Evolutionary conservation across 2,329 filamentous ascomycete genomes (phyloP).

Genomic region (Ophiostoma angusticollis): DNA sequence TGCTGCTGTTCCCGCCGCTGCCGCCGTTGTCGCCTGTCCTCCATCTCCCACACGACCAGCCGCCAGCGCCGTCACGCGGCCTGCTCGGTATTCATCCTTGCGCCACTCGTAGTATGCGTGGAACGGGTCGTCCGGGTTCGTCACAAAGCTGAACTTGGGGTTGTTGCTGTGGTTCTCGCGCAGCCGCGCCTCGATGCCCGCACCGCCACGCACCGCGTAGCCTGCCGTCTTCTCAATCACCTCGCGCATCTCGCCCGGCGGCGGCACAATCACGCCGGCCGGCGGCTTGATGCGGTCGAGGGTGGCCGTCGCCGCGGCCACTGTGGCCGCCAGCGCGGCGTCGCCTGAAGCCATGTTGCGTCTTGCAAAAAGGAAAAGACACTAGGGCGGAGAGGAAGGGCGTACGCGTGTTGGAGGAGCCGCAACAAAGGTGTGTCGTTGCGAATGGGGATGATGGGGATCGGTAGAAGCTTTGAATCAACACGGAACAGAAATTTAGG

Average conservation of each 20-base stretch:
- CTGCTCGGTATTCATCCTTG: slow-evolving; percentile 70
- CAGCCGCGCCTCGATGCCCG: slow-evolving; percentile 68
- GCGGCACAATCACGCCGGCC: slow-evolving; percentile 73
- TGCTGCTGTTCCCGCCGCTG: neutral
- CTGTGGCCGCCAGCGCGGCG: slow-evolving; percentile 30
- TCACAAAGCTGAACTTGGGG: slow-evolving; percentile 85
- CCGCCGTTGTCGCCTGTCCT: slow-evolving; percentile 30
- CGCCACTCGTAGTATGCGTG: slow-evolving; percentile 85
- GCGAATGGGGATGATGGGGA: no score
- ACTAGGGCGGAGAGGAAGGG: neutral
- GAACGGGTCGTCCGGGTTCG: slow-evolving; percentile 70
- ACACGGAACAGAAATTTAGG: no score
- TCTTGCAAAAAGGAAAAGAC: neutral
- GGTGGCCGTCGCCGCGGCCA: slow-evolving; percentile 30
- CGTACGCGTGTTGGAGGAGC: no score
- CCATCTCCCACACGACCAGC: slow-evolving; percentile 60
- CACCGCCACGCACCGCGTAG: slow-evolving; percentile 62
- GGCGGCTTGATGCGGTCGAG: slow-evolving; percentile 66
- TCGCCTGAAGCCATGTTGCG: slow-evolving; percentile 6
- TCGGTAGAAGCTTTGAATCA: no score
- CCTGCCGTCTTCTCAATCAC: slow-evolving; percentile 90
- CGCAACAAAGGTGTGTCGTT: no score
- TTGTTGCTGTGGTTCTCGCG: slow-evolving; percentile 73
- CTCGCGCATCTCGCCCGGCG: slow-evolving; percentile 67
- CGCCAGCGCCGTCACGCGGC: slow-evolving; percentile 65